Evolutionary conservation across 352 stramenopile genomes (phyloP), one percentile per base, ranked within the genome.

Genomic region (Phytophthora chlamydospora): DNA sequence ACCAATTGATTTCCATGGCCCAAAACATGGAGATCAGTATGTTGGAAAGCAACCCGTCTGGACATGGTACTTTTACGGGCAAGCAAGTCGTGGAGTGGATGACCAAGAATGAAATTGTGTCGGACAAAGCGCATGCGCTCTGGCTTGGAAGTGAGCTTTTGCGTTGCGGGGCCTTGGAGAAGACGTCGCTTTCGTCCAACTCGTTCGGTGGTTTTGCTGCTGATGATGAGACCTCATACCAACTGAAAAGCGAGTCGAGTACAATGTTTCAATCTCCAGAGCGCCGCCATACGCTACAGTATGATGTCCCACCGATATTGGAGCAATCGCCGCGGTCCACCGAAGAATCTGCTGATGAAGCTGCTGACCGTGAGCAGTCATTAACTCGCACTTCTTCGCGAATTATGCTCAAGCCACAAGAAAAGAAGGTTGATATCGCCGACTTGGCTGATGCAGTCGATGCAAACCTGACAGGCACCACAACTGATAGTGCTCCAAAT

Each of bases 131-230:
- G 19, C 83, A 95, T 45, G 85, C 83, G 0, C 58, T 84, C 1
- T 93, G 83, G 81, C 80, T 95, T 50, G 82, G 81, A n/a, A 74
- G 75, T 39, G 85, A 95, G 48, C 59, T 95, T 21, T 63, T 95
- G 14, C 66, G 72, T 2, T 84, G 81, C 33, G 79, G 79, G 0
- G 78, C 83, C 19, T 52, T 94, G 9, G 77, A 89, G 41, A 71
- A 66, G 29, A 73, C 61, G 5, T 48, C 68, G 6, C 40, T 66
- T 21, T 68, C 57, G 49, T 75, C 45, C 24, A 59, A 61, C 19
- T 66, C 57, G 16, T 42, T 70, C 33, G 66, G 51, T 65, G 64
- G 68, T 21, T 77, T 76, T 68, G 51, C 54, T 39, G 63, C 49
- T 42, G 62, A 69, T 21, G 66, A 71, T 12, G 69, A 74, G 34